Percentiles rank a stretch among this genome's conserved stretches.
These are phyloP conservation scores for Pseudocohnilembus persalinus DNA, from an alignment of 169 alveolate genomes.

Conservation along the genomic window DNA sequence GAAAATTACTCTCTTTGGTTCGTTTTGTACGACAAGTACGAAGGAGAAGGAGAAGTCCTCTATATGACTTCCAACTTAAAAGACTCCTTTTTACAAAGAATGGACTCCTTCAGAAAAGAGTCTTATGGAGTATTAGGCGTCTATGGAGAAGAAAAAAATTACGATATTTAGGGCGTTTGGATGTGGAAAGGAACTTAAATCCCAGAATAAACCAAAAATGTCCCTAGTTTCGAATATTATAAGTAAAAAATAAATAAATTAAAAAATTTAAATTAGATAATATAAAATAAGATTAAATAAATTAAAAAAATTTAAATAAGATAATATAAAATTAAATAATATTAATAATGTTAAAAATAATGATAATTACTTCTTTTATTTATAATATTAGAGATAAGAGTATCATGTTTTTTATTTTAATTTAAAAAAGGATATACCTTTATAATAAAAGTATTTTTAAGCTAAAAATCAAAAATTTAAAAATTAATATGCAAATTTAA, in stretches of 20 bases:
- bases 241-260: conserved; percentile 80
- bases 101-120: conserved; percentile 91
- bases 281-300: too few species aligned
- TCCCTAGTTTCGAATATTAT: conserved; percentile 95
- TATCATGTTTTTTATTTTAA: too few species aligned
- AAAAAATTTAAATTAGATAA: too few species aligned
- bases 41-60: conserved; percentile 92
- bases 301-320: too few species aligned
- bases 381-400: too few species aligned
- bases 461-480: too few species aligned
- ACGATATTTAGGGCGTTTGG: conserved; percentile 96
- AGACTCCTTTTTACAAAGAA: conserved; percentile 95
- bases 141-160: conserved; percentile 91
- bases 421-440: too few species aligned
- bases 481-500: too few species aligned
- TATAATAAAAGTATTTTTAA: too few species aligned
- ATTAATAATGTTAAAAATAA: too few species aligned
- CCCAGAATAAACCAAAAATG: conserved; percentile 91
- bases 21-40: conserved; percentile 93
- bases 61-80: conserved; percentile 90
- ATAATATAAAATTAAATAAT: too few species aligned
- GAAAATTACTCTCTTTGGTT: conserved; percentile 92
- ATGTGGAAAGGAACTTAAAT: conserved; percentile 93
- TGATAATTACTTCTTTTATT: too few species aligned
- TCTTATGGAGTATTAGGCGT: conserved; percentile 94